Base-by-base conservation (phyloP, 352 stramenopile genomes). In the Hyaloperonospora arabidopsidis region DNA sequence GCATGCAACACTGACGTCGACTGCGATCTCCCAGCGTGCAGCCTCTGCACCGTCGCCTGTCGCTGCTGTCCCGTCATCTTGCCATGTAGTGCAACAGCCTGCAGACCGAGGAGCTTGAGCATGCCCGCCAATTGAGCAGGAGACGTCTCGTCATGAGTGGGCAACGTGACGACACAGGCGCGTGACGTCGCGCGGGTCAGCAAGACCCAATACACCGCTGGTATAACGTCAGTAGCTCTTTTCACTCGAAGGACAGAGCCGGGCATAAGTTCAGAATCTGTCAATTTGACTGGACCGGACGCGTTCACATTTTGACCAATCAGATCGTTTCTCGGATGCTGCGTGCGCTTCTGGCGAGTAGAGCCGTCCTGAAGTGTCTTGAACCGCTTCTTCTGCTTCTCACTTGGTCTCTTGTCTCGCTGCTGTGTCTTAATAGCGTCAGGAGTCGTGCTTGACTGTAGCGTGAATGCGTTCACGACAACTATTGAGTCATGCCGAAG, bases 21-120 rank as follows among this genome's bases (percentile, higher is more conserved):
- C 7, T 8, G 25, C 10, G 36, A 19, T 18, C 39, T 21, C 1
- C 35, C 35, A 17, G 43, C 51, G 17, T 60, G 56, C 14, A 88
- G 56, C 25, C 77, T 67, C 45, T 87, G 62, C 46, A 86, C 52
- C 40, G 60, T 72, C 45, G 84, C 73, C 19, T 76, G 67, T 43
- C 77, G 65, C 52, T 89, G 77, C 1, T 58, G 59, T 5, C 59
- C 32, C 0, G 76, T 74, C 72, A 89, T 89, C 54, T 89, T 89
- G 51, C 62, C 64, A 57, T 92, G 81, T 19, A 92, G 45, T 17
- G 76, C 57, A n/a, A 86, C 50, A n/a, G 72, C 65, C 40, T 84
- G 70, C 49, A 84, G 68, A 8, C 76, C 74, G 23, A 91, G 43
- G 49, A 83, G 70, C 52, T 76, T 76, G 23, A 87, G 49, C 17